These are phyloP conservation scores for Solanum bulbocastanum DNA, from an alignment of 257 asterid genomes.

Conservation along the genomic window DNA sequence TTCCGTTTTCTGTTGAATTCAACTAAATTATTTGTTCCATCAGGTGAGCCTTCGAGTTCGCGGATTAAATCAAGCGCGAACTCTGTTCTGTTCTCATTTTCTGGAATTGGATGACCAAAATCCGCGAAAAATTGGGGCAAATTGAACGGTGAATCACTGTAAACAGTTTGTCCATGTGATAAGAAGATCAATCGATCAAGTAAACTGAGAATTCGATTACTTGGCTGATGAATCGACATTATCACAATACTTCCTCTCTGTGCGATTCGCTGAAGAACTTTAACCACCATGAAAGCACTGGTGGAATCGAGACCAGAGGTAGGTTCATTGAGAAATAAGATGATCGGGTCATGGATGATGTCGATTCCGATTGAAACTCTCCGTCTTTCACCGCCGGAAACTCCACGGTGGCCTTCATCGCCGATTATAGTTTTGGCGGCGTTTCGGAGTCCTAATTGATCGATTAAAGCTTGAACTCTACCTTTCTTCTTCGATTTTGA, in stretches of 20 bases:
- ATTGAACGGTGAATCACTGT: conserved; percentile 15
- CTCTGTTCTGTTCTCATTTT: conserved; percentile 27
- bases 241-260: conserved; percentile 39
- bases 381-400: conserved; percentile 36
- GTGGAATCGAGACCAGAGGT: conserved; percentile 44
- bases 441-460: conserved; percentile 15
- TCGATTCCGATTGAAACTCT: conserved; percentile 37
- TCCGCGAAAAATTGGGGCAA: conserved; percentile 17
- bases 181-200: conserved; percentile 22
- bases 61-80: conserved; percentile 27
- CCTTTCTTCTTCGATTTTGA: conserved; percentile 12
- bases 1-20: conserved; percentile 24
- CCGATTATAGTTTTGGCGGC: conserved; percentile 18
- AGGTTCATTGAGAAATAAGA: conserved; percentile 38
- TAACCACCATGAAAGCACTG: conserved; percentile 36
- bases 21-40: conserved; percentile 24
- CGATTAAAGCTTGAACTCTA: conserved; percentile 13
- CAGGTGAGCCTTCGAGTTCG: conserved; percentile 21
- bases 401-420: conserved; percentile 28
- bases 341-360: conserved; percentile 35
- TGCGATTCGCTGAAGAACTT: conserved; percentile 29
- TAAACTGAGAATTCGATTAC: conserved; percentile 25
- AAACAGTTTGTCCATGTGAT: conserved; percentile 34
- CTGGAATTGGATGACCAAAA: conserved; percentile 32
- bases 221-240: conserved; percentile 42